Evolutionary conservation across 768 basidiomycete genomes (phyloP), one percentile per base, ranked within the genome.

Genomic region (Galerina sulciceps): DNA sequence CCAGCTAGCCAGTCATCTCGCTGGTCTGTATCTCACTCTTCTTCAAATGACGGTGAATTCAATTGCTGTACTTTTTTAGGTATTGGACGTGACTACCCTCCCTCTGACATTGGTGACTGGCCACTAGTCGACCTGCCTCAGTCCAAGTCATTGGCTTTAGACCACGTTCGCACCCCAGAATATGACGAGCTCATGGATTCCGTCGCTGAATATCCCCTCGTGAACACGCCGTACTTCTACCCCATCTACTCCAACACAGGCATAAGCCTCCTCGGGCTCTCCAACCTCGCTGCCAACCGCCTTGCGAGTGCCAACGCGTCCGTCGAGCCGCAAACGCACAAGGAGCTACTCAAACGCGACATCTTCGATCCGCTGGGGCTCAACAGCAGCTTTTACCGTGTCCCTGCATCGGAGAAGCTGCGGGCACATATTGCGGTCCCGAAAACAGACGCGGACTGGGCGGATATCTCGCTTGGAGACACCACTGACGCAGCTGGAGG

Each of bases 201-300:
- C 0, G 65, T 83, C 4, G 67, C 73, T 0, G 60, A 70, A 11
- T 76, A 67, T 56, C 79, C 74, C 1, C 76, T 82, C 23, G 68
- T 78, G 17, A 71, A 77, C 17, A 67, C 76, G 1, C 83, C 81
- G 2, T 80, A 77, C 60, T 69, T 70, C 3, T 82, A 76, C 60
- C 82, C 86, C 2, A 77, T 94, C 11, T 96, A 96, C 71, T 93
- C 91, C 14, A 79, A 86, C 15, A 85, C 87, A 0, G 93, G 92
- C 0, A 90, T 93, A 55, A 87, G 90, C 67, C 77, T 94, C 48
- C 78, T 94, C 44, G 85, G 89, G 44, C 78, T 92, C 36, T 54
- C 81, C 82, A 59, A 87, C 87, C 36, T 87, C 76, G 53, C 78
- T 72, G 62, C 82, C 81, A 83, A 85, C 61, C 76, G 76, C 14